Conservation (phyloP, 768 basidiomycete species). For the Pleurotus platypus region DNA sequence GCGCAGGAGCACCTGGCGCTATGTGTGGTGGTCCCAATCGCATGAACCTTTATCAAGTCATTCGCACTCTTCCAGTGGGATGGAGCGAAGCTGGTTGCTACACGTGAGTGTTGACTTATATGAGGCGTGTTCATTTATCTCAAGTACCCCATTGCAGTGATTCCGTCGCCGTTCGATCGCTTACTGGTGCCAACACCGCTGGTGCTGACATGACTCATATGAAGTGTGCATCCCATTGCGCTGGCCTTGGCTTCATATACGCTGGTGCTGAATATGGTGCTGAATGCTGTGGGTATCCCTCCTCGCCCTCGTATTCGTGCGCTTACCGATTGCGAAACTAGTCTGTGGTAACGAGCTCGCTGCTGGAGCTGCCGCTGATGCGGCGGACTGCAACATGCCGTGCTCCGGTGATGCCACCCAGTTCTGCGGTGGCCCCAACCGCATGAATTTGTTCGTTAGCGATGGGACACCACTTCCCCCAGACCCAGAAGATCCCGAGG, state of each 20-base stretch:
- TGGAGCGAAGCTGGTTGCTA: constrained; percentile 13
- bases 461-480: constrained; percentile 1
- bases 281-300: constrained; percentile 10
- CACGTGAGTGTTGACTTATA: constrained; percentile 4
- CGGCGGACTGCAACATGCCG: constrained; percentile 3
- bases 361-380: neutral
- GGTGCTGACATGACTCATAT: constrained; percentile 9
- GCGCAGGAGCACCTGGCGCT: constrained; percentile 10
- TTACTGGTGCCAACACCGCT: constrained; percentile 5
- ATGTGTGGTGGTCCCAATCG: constrained; percentile 12
- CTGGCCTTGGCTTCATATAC: constrained; percentile 7
- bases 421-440: constrained; percentile 7
- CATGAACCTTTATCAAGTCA: neutral
- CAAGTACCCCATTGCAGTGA: constrained; percentile 7
- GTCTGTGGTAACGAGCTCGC: constrained; percentile 1
- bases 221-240: constrained; percentile 11
- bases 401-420: constrained; percentile 4
- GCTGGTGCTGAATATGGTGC: constrained; percentile 13
- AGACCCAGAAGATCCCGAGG: constrained; percentile 2
- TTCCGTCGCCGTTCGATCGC: constrained; percentile 6
- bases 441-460: constrained; percentile 3
- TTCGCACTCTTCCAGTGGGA: neutral
- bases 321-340: neutral
- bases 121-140: neutral
- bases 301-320: neutral